phyloP scores from a whole-genome alignment of 2,329 filamentous ascomycete species.

The Calcarisporium arbuscula region DNA sequence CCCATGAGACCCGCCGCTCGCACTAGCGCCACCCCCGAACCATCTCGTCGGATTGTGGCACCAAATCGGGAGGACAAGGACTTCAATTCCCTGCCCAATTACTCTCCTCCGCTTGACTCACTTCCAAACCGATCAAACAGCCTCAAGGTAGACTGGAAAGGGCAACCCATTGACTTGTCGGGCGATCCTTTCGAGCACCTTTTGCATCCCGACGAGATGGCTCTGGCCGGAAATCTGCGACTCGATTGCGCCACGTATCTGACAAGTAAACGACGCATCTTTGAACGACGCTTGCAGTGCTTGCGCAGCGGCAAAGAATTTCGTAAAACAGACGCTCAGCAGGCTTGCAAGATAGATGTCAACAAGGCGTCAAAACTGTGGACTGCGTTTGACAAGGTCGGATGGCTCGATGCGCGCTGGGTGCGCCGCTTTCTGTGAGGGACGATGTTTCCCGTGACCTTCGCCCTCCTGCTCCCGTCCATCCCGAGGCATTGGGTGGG shows the following conservation, averaged over 20 bases:
- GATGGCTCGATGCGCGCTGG: conserved; percentile 63
- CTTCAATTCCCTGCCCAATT: conserved; percentile 65
- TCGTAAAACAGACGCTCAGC: conserved; percentile 90
- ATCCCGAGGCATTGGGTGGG: too few relatives aligned
- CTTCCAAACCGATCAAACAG: conserved; percentile 61
- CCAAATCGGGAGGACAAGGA: conserved; percentile 78
- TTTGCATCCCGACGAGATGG: conserved; percentile 72
- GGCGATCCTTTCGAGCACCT: conserved; percentile 62
- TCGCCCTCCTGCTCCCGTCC: too few relatives aligned
- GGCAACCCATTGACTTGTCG: conserved; percentile 67
- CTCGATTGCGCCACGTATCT: conserved; percentile 85
- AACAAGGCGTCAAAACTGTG: conserved; percentile 95
- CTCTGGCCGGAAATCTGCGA: conserved; percentile 70
- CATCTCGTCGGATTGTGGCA: conserved; percentile 45
- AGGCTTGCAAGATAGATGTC: conserved; percentile 96
- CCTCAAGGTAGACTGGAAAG: conserved; percentile 85
- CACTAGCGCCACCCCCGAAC: conserved; percentile 43
- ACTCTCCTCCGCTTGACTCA: conserved; percentile 61
- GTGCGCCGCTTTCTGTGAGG: conserved; percentile 29
- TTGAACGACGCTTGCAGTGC: conserved; percentile 65
- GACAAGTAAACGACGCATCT: conserved; percentile 89
- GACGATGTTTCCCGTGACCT: too few relatives aligned
- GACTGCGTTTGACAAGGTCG: conserved; percentile 80
- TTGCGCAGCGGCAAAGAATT: conserved; percentile 72
- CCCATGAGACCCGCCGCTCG: conserved; percentile 24